Conservation (phyloP, 345 rosid genomes). For the Eutrema heterophyllum region DNA sequence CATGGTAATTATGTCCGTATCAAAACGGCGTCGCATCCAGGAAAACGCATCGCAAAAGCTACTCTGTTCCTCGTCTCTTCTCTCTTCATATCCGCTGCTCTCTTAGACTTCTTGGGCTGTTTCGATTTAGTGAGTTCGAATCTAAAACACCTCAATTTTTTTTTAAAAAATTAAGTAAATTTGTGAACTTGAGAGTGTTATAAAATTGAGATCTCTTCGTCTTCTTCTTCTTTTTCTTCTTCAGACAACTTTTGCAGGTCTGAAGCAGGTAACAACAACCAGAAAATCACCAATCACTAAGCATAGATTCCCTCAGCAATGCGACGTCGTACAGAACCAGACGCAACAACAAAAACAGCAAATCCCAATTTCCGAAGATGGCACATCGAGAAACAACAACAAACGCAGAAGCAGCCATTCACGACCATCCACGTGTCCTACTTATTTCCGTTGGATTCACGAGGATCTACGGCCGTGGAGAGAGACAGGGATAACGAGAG, state of each 20-base stretch:
- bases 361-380: background rate
- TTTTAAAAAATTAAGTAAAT: background rate
- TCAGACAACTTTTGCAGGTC: slow-evolving; percentile 20
- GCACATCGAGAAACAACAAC: background rate
- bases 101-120: slow-evolving; percentile 21
- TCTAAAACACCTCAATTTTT: background rate
- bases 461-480: slow-evolving; percentile 74
- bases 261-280: slow-evolving; percentile 4
- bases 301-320: slow-evolving; percentile 34
- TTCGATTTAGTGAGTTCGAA: slow-evolving; percentile 23
- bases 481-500: slow-evolving; percentile 52
- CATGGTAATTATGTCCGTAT: background rate
- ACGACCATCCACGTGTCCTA: slow-evolving; percentile 40
- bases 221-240: no score
- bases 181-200: background rate
- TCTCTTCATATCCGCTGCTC: slow-evolving; percentile 27
- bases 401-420: slow-evolving; percentile 1
- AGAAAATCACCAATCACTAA: slow-evolving; percentile 31
- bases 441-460: slow-evolving; percentile 74
- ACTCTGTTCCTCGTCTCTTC: slow-evolving; percentile 12
- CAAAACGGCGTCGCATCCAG: slow-evolving; percentile 21
- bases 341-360: slow-evolving; percentile 13
- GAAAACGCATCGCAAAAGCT: slow-evolving; percentile 24
- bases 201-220: background rate
- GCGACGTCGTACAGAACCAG: slow-evolving; percentile 19